A percentile compares a stretch with the other conserved stretches of the same genome.
phyloP scores from a whole-genome alignment of 169 alveolate species.

The Eimeria tenella region DNA sequence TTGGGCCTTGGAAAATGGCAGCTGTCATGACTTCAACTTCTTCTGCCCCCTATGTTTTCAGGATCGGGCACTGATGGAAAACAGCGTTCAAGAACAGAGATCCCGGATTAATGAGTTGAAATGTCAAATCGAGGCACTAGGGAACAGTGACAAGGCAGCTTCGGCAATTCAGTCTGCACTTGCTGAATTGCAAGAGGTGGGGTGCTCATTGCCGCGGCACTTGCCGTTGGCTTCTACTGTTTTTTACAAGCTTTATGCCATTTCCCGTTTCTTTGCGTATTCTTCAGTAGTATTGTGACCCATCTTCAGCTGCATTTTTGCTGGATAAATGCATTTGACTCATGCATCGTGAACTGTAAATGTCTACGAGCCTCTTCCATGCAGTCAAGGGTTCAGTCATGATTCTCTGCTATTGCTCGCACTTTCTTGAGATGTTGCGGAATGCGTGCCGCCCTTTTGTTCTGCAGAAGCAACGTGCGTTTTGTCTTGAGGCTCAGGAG shows the following conservation, averaged over 20 bases:
- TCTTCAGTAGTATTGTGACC: too few species aligned
- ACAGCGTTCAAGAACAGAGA: conserved; percentile 15
- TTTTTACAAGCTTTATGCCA: background rate
- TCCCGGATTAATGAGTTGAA: background rate
- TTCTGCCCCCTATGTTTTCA: conserved; percentile 17
- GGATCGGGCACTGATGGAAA: background rate
- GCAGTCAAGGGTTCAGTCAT: too few species aligned
- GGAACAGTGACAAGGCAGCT: background rate
- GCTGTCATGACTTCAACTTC: too few species aligned
- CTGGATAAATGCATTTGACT: too few species aligned
- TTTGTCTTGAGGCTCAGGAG: conserved; percentile 23
- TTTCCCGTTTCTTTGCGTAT: background rate
- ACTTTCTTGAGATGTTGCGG: too few species aligned
- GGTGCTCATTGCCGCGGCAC: background rate
- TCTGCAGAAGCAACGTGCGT: conserved; percentile 52
- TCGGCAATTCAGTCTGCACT: background rate
- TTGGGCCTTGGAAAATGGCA: too few species aligned
- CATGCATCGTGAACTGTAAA: too few species aligned
- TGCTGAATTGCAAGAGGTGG: conserved; percentile 30
- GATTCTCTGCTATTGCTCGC: too few species aligned
- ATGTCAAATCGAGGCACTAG: background rate
- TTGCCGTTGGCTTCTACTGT: background rate
- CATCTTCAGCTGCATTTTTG: too few species aligned
- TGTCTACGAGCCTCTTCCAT: too few species aligned
- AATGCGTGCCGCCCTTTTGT: background rate